Evolutionary conservation across 202 grass and related monocot genomes (phyloP).

Genomic region (Brachypodium distachyon): DNA sequence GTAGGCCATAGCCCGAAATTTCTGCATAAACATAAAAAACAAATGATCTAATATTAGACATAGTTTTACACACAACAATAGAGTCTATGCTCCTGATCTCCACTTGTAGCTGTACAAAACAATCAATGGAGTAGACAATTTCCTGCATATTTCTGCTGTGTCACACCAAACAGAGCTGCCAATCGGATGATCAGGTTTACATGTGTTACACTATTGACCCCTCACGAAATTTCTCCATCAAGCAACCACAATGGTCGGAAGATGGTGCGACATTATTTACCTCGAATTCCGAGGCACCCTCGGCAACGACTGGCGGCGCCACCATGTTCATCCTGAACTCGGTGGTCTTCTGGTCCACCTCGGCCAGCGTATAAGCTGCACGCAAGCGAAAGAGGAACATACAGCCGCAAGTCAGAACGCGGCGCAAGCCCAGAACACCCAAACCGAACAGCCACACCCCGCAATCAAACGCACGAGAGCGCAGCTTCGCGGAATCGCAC

Average conservation of each 20-base stretch:
- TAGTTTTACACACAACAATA: neutral
- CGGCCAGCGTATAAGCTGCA: constrained; percentile 56
- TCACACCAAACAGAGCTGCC: neutral
- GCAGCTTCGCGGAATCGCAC: constrained; percentile 24
- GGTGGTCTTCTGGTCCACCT: constrained; percentile 48
- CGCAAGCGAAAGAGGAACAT: neutral
- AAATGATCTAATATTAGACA: neutral
- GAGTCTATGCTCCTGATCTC: neutral
- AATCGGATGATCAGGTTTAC: neutral
- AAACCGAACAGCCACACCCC: neutral
- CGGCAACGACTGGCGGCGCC: neutral
- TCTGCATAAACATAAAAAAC: constrained; percentile 43
- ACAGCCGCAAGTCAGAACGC: constrained; percentile 2
- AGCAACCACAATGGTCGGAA: neutral
- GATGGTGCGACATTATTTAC: constrained; percentile 6
- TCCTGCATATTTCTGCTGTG: neutral
- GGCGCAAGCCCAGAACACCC: neutral
- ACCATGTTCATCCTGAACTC: constrained; percentile 36
- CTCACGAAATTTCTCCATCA: neutral
- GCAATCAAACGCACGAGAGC: neutral
- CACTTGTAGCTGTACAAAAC: neutral
- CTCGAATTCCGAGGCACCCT: constrained; percentile 42
- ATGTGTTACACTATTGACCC: neutral
- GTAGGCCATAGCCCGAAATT: constrained; percentile 30
- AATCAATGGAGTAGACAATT: neutral